Conservation (phyloP, 78 protist species). For the Capsaspora owczarzaki region DNA sequence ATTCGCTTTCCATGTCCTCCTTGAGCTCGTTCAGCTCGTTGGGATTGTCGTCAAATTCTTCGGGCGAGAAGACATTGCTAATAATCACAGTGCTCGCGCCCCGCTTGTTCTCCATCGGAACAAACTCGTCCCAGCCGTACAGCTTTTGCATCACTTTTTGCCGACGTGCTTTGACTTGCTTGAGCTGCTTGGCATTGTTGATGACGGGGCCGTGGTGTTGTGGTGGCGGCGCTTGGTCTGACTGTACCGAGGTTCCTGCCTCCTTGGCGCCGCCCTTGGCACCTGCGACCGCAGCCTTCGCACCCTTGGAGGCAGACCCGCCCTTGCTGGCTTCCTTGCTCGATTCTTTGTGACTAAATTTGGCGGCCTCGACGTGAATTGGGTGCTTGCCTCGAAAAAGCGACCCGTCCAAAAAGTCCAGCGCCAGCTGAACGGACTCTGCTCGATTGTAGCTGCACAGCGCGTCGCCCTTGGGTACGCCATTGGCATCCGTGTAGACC, state of each 20-base stretch:
- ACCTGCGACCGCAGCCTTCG: no score
- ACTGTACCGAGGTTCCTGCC: no score
- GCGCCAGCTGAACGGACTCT: background rate
- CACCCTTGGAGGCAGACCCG: no score
- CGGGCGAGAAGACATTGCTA: background rate
- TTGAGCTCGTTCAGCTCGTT: background rate
- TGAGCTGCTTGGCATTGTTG: no score
- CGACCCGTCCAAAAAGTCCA: background rate
- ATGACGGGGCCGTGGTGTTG: no score
- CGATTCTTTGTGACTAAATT: background rate
- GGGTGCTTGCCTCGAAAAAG: background rate
- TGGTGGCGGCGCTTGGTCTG: no score
- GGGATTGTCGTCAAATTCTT: constrained; percentile 1
- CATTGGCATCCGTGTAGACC: background rate
- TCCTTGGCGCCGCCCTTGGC: no score
- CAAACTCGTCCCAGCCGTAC: background rate
- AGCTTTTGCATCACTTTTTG: no score
- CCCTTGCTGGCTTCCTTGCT: background rate
- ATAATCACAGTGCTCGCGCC: background rate
- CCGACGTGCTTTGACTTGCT: no score
- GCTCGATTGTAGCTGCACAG: background rate
- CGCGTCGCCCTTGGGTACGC: background rate
- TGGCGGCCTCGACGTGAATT: background rate
- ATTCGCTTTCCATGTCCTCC: background rate
- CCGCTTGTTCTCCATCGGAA: background rate